Evolutionary conservation across 2,329 filamentous ascomycete genomes (phyloP), one percentile per base, ranked within the genome.

Genomic region (Claviceps sp.): DNA sequence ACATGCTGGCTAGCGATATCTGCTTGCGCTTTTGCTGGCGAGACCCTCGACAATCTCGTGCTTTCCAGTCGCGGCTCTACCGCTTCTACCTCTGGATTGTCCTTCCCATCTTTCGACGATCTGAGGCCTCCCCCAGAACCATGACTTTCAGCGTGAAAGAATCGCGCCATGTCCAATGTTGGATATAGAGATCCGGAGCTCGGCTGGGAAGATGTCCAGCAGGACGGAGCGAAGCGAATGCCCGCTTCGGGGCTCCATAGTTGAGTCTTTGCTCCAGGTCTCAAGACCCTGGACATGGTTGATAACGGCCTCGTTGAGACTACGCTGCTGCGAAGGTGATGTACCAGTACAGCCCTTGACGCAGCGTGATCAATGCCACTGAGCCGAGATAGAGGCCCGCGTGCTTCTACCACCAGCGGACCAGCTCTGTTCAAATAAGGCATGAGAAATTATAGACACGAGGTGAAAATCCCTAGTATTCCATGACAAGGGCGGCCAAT

Each of bases 231-330:
- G 55, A 67, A 68, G 5, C 63, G 60, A 49, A 68, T 63, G 24
- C 63, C 64, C 34, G 55, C 52, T 22, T 55, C 56, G 20, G 60
- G 62, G 42, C 56, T 61, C 67, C 66, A 69, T 30, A 66, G 55
- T 22, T 52, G 47, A 41, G 52, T 57, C 24, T 51, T 52, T 4
- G 50, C 48, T 24, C 34, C 49, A 18, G 52, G 47, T 38, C 51
- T 54, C 58, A 54, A 53, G 30, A 48, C 50, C 48, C 55, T 54
- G 20, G 48, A 50, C 50, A 54, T 53, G 20, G 50, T 42, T 34
- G 45, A 48, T 20, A 51, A 26, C 13, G 24, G 9, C 4, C 18
- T 38, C 9, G n/a, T 18, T 22, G 44, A 26, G 8, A 22, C 18
- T 20, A 37, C 9, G 4, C 16, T 37, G 38, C 24, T 40, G 24